These are phyloP conservation scores for Colletotrichum tamarilloi DNA, from an alignment of 2,329 filamentous ascomycete genomes.

Conservation along the genomic window DNA sequence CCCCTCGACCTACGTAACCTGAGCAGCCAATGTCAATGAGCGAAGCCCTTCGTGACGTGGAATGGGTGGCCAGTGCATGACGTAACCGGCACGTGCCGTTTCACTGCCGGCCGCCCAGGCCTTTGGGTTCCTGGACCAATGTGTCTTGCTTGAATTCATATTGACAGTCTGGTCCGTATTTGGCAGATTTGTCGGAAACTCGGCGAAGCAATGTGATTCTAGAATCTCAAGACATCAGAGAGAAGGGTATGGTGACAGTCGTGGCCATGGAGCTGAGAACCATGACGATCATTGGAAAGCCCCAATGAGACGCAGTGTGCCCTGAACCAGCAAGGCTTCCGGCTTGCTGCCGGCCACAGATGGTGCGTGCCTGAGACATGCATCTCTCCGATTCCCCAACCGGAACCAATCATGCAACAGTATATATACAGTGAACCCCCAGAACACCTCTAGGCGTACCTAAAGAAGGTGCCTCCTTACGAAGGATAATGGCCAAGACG, in stretches of 20 bases:
- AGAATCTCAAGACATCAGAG: not conserved
- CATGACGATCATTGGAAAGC: not conserved
- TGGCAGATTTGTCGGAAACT: not conserved
- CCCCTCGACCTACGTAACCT: not conserved
- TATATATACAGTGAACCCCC: not conserved
- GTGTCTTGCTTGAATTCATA: not conserved
- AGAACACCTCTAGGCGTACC: not conserved
- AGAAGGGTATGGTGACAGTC: not conserved
- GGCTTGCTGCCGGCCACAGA: not conserved
- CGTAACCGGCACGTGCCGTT: slow-evolving; percentile 32
- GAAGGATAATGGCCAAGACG: not conserved
- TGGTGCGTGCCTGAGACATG: not conserved
- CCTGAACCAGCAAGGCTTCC: not conserved
- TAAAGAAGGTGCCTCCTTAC: not conserved
- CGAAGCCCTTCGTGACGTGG: slow-evolving; percentile 12
- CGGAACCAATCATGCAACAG: not conserved
- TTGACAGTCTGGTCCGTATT: not conserved
- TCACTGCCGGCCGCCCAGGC: slow-evolving; percentile 13
- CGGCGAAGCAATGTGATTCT: not conserved
- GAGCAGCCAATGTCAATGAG: slow-evolving; percentile 20
- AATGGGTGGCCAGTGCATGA: slow-evolving; percentile 8
- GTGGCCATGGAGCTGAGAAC: not conserved
- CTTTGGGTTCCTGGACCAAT: slow-evolving; percentile 8
- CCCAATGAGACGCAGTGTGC: not conserved
- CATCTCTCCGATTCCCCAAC: not conserved